Base-by-base conservation (phyloP, 106 monocot species). In the Xerophyta viscosa region DNA sequence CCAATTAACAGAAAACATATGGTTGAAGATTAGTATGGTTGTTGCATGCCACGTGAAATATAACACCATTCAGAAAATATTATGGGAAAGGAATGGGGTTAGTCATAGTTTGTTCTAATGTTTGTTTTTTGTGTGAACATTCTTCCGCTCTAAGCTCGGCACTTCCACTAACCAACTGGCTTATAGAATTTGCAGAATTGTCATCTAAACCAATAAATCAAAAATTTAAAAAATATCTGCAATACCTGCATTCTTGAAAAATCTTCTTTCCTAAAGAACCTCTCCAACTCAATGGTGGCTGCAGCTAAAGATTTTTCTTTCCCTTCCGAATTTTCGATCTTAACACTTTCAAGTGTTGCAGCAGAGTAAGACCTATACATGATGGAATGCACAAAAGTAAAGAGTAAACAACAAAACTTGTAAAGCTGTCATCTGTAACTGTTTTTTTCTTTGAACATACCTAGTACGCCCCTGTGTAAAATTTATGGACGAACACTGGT, bases 161-260 rank as follows among this genome's bases (percentile, higher is more conserved):
- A n/a, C n/a, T n/a, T n/a, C n/a, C n/a, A n/a, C n/a, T n/a, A n/a
- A n/a, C n/a, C n/a, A n/a, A n/a, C n/a, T n/a, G n/a, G n/a, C n/a
- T n/a, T n/a, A n/a, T n/a, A n/a, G n/a, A n/a, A n/a, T n/a, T n/a
- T n/a, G n/a, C n/a, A n/a, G n/a, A n/a, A n/a, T n/a, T n/a, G n/a
- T n/a, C n/a, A n/a, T n/a, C n/a, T n/a, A n/a, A n/a, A n/a, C n/a
- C n/a, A n/a, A n/a, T n/a, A n/a, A n/a, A n/a, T n/a, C n/a, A n/a
- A n/a, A n/a, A n/a, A n/a, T 6, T 33, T 10, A 33, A 19, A 19
- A 19, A 31, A 29, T 17, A 45, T 29, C 5, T 53, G 19, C 6
- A 48, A 53, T 8, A 99, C 98, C 89, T 99, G 74, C 98, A 99
- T 99, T 69, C 57, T 70, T 63, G 60, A 66, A 67, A 99, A 99